These are phyloP conservation scores for Meyerozyma smithsonii DNA, from an alignment of 1,139 yeast species.

Conservation along the genomic window DNA sequence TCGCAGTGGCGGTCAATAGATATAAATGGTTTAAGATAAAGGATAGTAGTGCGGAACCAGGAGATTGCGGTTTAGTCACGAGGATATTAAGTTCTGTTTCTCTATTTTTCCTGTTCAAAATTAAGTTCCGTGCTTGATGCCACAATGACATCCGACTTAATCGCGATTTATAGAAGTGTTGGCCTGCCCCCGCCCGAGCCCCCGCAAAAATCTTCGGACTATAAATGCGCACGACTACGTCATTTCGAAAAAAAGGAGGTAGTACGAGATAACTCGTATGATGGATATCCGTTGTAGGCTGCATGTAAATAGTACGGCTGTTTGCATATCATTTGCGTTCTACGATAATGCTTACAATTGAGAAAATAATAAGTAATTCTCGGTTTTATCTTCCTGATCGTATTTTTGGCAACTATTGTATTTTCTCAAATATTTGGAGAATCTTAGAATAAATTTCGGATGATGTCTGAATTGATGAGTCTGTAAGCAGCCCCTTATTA, in stretches of 20 bases:
- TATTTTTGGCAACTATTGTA: too few species aligned
- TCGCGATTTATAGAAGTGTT: neutral
- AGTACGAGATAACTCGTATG: neutral
- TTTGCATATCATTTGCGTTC: too few species aligned
- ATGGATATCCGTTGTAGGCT: too few species aligned
- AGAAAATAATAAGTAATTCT: too few species aligned
- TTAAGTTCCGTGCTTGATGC: slow-evolving; percentile 1
- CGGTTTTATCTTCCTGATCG: too few species aligned
- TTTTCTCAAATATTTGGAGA: too few species aligned
- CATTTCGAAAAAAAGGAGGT: neutral
- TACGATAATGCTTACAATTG: too few species aligned
- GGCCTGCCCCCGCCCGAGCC: neutral
- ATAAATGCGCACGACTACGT: slow-evolving; percentile 1
- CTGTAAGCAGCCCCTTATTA: too few species aligned
- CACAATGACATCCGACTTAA: slow-evolving; percentile 2
- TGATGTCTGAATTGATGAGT: too few species aligned
- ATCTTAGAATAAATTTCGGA: too few species aligned
- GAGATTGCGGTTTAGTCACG: neutral
- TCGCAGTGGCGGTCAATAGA: neutral
- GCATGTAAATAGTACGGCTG: too few species aligned
- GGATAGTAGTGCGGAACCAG: neutral
- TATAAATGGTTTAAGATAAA: neutral
- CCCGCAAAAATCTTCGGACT: slow-evolving; percentile 3
- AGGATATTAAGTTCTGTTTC: neutral
- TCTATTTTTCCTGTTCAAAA: neutral